Percentiles rank a stretch among this genome's conserved stretches.
Evolutionary conservation across 1,139 yeast species (phyloP).

Genomic region (Saccharomyces hybrid): DNA sequence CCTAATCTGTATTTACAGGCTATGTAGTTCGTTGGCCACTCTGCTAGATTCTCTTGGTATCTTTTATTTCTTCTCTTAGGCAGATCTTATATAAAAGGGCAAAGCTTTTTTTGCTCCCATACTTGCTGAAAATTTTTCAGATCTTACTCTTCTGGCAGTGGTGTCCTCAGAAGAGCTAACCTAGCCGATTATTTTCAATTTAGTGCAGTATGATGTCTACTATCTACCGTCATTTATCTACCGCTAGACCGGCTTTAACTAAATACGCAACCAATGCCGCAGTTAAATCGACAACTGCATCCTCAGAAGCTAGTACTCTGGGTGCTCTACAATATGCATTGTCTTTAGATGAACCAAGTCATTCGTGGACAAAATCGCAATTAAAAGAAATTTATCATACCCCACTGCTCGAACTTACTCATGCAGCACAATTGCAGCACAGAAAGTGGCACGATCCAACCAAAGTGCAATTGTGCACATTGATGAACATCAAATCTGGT

Average conservation of each 20-base stretch:
- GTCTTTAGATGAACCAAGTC: constrained; percentile 35
- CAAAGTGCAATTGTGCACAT: constrained; percentile 68
- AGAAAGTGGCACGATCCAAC: constrained; percentile 59
- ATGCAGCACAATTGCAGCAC: constrained; percentile 59
- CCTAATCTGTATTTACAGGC: not conserved
- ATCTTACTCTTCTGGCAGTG: not conserved
- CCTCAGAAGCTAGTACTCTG: not conserved
- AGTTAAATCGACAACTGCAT: not conserved
- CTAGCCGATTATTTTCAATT: not conserved
- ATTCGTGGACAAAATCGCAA: constrained; percentile 55
- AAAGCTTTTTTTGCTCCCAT: not conserved
- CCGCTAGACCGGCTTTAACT: not conserved
- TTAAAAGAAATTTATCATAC: constrained; percentile 52
- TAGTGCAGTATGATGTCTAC: not conserved
- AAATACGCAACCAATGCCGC: not conserved
- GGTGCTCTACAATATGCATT: constrained; percentile 25
- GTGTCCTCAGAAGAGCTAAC: not conserved
- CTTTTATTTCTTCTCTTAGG: not conserved
- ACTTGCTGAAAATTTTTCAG: not conserved
- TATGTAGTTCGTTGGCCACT: not conserved
- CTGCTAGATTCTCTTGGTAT: not conserved
- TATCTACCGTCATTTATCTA: not conserved
- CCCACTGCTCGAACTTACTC: constrained; percentile 58
- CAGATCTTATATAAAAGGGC: not conserved
- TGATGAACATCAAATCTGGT: constrained; percentile 68